Conservation (phyloP, 1,139 yeast genomes). For the Kurtzmaniella quercitrusa region DNA sequence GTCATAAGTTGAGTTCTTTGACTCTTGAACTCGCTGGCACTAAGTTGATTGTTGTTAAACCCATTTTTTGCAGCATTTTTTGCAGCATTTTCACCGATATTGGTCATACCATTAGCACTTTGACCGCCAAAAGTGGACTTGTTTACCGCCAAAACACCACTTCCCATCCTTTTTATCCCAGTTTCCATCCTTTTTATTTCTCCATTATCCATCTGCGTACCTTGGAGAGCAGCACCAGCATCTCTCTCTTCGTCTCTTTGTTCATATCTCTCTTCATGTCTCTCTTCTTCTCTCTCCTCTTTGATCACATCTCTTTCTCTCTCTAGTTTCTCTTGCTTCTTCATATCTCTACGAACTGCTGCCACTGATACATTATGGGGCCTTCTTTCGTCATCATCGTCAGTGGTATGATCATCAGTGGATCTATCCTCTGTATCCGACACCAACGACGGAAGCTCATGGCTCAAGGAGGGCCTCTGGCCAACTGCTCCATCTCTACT, state of each 20-base stretch:
- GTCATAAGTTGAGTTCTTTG: conserved; percentile 37
- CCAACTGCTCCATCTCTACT: not conserved
- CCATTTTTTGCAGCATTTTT: not conserved
- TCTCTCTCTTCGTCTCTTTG: no score
- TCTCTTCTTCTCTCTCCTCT: no score
- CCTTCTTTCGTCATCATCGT: conserved; percentile 1
- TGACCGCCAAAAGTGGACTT: no score
- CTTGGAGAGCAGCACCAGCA: no score
- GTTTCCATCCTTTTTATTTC: no score
- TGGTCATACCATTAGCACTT: not conserved
- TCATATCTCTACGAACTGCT: conserved; percentile 1
- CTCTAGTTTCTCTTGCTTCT: not conserved
- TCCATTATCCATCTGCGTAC: no score
- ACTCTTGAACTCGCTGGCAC: conserved; percentile 10
- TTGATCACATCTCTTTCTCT: not conserved
- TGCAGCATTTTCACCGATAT: not conserved
- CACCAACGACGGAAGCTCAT: not conserved
- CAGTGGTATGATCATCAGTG: conserved; percentile 1
- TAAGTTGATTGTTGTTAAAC: conserved; percentile 2
- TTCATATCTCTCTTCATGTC: no score
- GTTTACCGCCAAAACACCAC: no score
- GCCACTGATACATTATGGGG: not conserved
- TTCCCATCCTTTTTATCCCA: no score
- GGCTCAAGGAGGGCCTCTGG: not conserved
- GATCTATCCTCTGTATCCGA: conserved; percentile 1